These are phyloP conservation scores for Monosporascus sp. DNA, from an alignment of 2,329 filamentous ascomycete species.

Conservation along the genomic window DNA sequence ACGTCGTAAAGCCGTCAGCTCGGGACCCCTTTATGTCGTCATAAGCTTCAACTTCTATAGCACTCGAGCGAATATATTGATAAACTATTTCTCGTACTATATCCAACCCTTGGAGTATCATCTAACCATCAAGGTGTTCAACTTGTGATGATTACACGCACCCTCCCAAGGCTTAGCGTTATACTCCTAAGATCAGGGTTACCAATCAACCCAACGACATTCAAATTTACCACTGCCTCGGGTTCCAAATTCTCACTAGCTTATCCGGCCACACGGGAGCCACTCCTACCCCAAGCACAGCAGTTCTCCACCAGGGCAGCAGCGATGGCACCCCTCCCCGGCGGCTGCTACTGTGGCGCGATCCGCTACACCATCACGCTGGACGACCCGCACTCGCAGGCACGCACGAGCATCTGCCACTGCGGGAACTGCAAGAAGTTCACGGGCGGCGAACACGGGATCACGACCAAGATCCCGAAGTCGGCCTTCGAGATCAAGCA, in stretches of 20 bases:
- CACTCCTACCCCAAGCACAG: not conserved
- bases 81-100: no score
- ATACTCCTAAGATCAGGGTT: not conserved
- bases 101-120: no score
- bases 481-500: conserved; percentile 34
- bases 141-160: not conserved
- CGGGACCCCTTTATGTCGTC: not conserved
- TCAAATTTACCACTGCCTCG: not conserved
- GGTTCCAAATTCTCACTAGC: not conserved
- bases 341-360: conserved; percentile 40
- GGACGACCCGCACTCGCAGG: conserved; percentile 34
- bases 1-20: not conserved
- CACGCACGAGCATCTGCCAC: conserved; percentile 46
- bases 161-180: not conserved
- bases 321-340: conserved; percentile 19
- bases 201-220: not conserved
- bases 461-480: conserved; percentile 45
- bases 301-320: not conserved
- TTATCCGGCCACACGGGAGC: not conserved
- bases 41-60: not conserved
- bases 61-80: no score
- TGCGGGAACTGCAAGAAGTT: conserved; percentile 50
- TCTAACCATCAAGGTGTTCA: not conserved
- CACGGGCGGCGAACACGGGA: conserved; percentile 44
- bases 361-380: conserved; percentile 42